These are phyloP conservation scores for Agrocybe praecox DNA, from an alignment of 768 basidiomycete species.

Conservation along the genomic window DNA sequence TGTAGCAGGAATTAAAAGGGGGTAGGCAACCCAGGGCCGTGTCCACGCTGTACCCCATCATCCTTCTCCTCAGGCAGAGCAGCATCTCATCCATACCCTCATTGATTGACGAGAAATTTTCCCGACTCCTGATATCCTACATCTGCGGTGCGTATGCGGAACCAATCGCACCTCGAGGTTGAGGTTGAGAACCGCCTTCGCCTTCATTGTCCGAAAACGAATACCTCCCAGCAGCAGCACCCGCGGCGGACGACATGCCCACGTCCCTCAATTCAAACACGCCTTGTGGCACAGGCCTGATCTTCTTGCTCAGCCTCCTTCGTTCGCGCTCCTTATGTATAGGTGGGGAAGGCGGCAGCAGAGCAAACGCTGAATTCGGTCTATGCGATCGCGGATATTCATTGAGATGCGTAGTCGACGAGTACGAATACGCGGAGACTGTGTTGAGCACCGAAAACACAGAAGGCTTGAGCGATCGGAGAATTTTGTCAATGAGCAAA, in stretches of 20 bases:
- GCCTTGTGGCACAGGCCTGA: slow-evolving; percentile 51
- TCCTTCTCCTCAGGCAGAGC: too few relatives aligned
- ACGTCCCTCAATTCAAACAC: slow-evolving; percentile 9
- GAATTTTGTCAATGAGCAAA: too few relatives aligned
- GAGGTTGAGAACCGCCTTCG: background rate
- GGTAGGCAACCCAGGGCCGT: background rate
- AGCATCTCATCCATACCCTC: background rate
- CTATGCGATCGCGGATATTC: background rate
- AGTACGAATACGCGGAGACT: background rate
- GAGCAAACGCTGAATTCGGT: slow-evolving; percentile 30
- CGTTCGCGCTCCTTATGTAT: slow-evolving; percentile 59
- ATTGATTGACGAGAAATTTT: background rate
- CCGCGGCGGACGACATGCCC: background rate
- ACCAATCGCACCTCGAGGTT: background rate
- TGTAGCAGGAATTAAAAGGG: slow-evolving; percentile 1
- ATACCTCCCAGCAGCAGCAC: background rate
- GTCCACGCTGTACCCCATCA: too few relatives aligned
- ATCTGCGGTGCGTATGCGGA: background rate
- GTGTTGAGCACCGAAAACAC: slow-evolving; percentile 66
- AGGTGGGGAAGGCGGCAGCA: slow-evolving; percentile 64
- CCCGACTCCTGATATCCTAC: background rate
- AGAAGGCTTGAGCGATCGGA: too few relatives aligned
- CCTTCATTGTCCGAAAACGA: background rate
- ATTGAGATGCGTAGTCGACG: slow-evolving; percentile 1
- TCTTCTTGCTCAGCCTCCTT: slow-evolving; percentile 74